Evolutionary conservation across 2,329 filamentous ascomycete species (phyloP).

Genomic region (Zarea fungicola): DNA sequence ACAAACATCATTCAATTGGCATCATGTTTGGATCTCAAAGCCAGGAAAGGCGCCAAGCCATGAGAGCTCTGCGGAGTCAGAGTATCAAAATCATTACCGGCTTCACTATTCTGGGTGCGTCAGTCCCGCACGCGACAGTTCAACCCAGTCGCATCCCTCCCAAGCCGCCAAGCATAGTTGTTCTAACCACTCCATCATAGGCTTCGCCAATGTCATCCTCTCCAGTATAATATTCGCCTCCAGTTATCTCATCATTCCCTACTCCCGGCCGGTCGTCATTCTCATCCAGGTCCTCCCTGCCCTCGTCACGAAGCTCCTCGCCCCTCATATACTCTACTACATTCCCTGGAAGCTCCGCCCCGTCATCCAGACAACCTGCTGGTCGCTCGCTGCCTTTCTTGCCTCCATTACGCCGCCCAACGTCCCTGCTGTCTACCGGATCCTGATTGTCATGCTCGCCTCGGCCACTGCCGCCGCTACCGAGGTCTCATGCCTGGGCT

Average conservation of each 20-base stretch:
- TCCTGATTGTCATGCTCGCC: constrained; percentile 25
- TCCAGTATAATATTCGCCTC: constrained; percentile 26
- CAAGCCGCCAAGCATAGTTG: too few species aligned
- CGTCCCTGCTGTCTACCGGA: constrained; percentile 25
- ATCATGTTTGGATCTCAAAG: not conserved
- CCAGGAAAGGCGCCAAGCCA: constrained; percentile 4
- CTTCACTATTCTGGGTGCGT: constrained; percentile 11
- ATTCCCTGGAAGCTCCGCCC: constrained; percentile 25
- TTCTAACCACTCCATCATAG: constrained; percentile 17
- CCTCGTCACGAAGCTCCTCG: constrained; percentile 23
- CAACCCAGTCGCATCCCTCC: not conserved
- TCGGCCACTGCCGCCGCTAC: constrained; percentile 25
- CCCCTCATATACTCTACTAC: constrained; percentile 24
- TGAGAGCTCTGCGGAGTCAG: constrained; percentile 5
- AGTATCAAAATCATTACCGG: constrained; percentile 10
- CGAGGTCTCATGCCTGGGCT: constrained; percentile 29
- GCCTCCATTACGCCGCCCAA: constrained; percentile 28
- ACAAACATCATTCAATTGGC: too few species aligned
- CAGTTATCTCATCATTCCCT: constrained; percentile 32
- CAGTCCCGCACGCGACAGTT: not conserved
- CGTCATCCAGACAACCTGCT: constrained; percentile 22
- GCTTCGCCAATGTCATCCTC: constrained; percentile 26
- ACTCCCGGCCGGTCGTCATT: constrained; percentile 26
- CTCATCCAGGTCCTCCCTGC: constrained; percentile 28
- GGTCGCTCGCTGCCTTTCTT: constrained; percentile 25